These are phyloP conservation scores for Colletotrichum graminicola DNA, from an alignment of 2,329 filamentous ascomycete species.

Conservation along the genomic window DNA sequence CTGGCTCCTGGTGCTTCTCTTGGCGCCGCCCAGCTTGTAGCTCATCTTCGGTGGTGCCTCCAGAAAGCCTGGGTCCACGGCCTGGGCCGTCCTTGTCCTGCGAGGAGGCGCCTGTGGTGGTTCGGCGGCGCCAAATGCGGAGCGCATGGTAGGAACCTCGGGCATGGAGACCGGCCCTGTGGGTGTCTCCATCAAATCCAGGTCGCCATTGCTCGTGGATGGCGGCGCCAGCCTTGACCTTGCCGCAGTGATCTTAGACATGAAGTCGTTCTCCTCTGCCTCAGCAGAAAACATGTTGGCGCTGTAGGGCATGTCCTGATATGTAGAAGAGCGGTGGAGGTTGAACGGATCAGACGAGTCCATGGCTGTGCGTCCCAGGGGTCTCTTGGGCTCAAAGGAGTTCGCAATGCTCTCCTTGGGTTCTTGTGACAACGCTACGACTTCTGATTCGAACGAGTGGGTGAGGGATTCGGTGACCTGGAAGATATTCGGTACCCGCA, in stretches of 20 bases:
- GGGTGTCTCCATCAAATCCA: constrained; percentile 75
- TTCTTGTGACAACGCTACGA: constrained; percentile 50
- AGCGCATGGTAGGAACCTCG: constrained; percentile 53
- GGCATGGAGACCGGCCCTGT: constrained; percentile 58
- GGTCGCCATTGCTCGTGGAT: constrained; percentile 53
- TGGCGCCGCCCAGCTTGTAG: constrained; percentile 64
- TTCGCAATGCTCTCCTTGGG: constrained; percentile 53
- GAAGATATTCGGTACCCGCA: constrained; percentile 89
- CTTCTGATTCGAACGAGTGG: constrained; percentile 60
- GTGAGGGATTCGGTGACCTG: constrained; percentile 72
- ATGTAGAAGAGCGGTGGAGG: constrained; percentile 55
- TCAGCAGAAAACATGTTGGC: constrained; percentile 57
- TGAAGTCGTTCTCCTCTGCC: constrained; percentile 65
- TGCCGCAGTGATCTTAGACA: constrained; percentile 67
- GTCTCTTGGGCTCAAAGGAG: constrained; percentile 58
- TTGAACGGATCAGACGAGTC: constrained; percentile 66
- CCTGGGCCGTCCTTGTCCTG: constrained; percentile 66
- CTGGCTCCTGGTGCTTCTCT: constrained; percentile 54
- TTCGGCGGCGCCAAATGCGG: constrained; percentile 52
- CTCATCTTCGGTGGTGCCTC: constrained; percentile 76
- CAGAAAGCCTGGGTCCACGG: constrained; percentile 61
- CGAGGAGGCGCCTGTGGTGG: constrained; percentile 65
- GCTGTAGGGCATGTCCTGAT: constrained; percentile 55
- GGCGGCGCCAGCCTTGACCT: constrained; percentile 59
- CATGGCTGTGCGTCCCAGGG: constrained; percentile 53